Base-by-base conservation (phyloP, 169 alveolate genomes). In the Theileria luwenshuni region DNA sequence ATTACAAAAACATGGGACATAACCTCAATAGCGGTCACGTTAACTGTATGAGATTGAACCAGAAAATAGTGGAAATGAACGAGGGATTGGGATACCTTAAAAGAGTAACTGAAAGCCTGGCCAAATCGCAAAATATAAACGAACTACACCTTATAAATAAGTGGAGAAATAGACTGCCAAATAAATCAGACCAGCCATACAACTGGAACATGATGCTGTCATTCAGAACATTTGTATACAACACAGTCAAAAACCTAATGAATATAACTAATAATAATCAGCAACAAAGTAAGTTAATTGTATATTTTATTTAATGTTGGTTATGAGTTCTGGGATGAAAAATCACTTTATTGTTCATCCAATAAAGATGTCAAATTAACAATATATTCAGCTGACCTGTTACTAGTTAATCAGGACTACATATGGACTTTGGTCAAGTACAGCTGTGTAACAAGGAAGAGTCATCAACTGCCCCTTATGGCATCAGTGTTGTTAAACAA, bases 401-500 rank as follows among this genome's bases (percentile, higher is more conserved):
- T 3, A 10, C 15, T 23, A 65, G 33, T 69, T 59, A 51, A 67
- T 30, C 92, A 86, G 47, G 92, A 86, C 45, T 71, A 83, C 63
- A 91, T 76, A 42, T 86, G 92, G 92, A 86, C 92, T 13, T 58
- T 84, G 73, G 86, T 81, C 32, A 86, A 84, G 60, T 86, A 81
- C 54, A 91, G 91, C 42, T 72, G 91, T 19, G 79, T 86, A 28
- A 85, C 91, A 2, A 83, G 92, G 21, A 83, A 86, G 58, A 65
- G 83, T 17, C 92, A 86, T 51, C 86, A 86, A 21, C 49, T 84
- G 42, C 92, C 92, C 17, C 72, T 84, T 45, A 85, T 84, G 58
- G 74, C 92, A 1, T 73, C 90, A 7, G 92, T 86, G 28, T 21
- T 86, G 7, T 62, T 86, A 6, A 83, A 86, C 63, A 86, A 84